A percentile compares a stretch with the other conserved stretches of the same genome.
Evolutionary conservation across 176 grass and related monocot genomes (phyloP).

Genomic region (Oryza longistaminata): DNA sequence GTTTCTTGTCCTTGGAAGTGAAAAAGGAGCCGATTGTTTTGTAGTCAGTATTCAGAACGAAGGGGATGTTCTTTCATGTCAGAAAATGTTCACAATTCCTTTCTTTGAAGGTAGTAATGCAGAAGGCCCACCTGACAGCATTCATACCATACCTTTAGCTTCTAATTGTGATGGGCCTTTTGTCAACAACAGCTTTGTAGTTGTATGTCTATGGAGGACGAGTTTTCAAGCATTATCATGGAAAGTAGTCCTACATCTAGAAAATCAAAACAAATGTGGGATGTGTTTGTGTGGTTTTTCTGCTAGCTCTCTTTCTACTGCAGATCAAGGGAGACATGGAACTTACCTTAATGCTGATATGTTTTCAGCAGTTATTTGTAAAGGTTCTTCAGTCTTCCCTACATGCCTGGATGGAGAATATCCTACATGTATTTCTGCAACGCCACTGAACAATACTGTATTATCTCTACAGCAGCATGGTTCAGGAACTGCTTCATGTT

Average conservation of each 20-base stretch:
- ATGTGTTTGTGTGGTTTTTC: constrained; percentile 46
- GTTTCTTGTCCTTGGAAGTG: constrained; percentile 78
- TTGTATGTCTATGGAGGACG: constrained; percentile 75
- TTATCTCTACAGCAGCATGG: constrained; percentile 56
- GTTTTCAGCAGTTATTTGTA: constrained; percentile 49
- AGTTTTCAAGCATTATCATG: constrained; percentile 68
- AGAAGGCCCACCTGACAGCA: constrained; percentile 62
- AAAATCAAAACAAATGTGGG: constrained; percentile 41
- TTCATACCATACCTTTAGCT: constrained; percentile 74
- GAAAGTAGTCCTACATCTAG: constrained; percentile 61
- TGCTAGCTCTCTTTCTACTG: constrained; percentile 33
- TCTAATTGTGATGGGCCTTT: constrained; percentile 46
- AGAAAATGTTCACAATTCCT: constrained; percentile 70
- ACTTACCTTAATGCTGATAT: constrained; percentile 53
- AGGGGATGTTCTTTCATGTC: constrained; percentile 47
- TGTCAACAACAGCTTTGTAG: constrained; percentile 60
- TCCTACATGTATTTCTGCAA: constrained; percentile 65
- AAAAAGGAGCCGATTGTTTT: constrained; percentile 76
- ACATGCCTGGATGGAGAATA: constrained; percentile 43
- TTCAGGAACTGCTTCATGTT: constrained; percentile 46
- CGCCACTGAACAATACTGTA: constrained; percentile 44
- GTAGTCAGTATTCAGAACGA: constrained; percentile 52
- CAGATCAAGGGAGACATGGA: constrained; percentile 49
- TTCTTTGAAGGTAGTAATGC: constrained; percentile 43
- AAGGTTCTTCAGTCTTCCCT: constrained; percentile 65